Percentiles rank a stretch among this genome's conserved stretches.
These are phyloP conservation scores for Blastobotrys parvus DNA, from an alignment of 805 yeast species.

Conservation along the genomic window DNA sequence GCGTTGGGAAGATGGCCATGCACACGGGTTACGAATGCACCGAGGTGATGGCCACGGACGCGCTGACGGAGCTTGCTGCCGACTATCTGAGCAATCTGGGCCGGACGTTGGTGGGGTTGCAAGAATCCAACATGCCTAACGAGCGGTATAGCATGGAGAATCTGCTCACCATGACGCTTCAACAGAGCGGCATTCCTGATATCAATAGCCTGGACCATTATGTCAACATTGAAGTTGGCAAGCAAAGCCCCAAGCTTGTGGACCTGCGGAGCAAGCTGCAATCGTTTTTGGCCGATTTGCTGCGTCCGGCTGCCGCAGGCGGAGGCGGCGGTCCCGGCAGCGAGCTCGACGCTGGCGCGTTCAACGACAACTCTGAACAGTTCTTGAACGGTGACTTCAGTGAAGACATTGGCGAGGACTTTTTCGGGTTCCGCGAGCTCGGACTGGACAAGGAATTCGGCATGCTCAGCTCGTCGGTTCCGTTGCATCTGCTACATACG, in stretches of 20 bases:
- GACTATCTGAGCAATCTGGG: conserved; percentile 69
- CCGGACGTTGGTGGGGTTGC: conserved; percentile 57
- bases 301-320: conserved; percentile 72
- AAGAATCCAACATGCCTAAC: conserved; percentile 43
- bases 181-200: conserved; percentile 73
- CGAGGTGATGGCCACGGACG: conserved; percentile 66
- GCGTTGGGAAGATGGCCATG: conserved; percentile 76
- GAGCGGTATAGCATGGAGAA: conserved; percentile 33
- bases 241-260: conserved; percentile 58
- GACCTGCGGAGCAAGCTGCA: conserved; percentile 65
- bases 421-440: conserved; percentile 91
- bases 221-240: conserved; percentile 60
- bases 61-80: conserved; percentile 77
- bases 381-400: conserved; percentile 93
- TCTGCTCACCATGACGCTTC: conserved; percentile 50
- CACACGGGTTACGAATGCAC: conserved; percentile 85
- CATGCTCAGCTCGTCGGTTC: conserved; percentile 73
- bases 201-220: conserved; percentile 70
- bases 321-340: too few species aligned
- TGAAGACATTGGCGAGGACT: conserved; percentile 90
- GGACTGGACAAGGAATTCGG: conserved; percentile 92
- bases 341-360: conserved; percentile 66
- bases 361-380: conserved; percentile 87
- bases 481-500: conserved; percentile 79
- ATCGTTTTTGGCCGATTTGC: conserved; percentile 62